phyloP scores from a whole-genome alignment of 2,329 filamentous ascomycete species.

The Fusarium annulatum region DNA sequence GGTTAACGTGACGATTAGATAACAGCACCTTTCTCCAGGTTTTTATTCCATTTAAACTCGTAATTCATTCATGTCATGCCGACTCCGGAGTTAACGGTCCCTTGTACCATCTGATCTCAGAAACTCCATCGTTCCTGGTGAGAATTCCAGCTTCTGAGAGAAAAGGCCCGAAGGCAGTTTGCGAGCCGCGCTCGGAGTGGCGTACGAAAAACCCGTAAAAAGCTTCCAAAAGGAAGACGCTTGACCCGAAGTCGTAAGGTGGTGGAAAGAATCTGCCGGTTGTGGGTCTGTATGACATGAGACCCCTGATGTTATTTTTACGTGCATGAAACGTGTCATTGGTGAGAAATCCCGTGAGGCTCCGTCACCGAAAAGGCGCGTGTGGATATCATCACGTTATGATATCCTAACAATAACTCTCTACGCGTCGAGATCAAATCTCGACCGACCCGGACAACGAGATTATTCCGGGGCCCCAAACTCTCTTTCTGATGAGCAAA shows the following conservation, averaged over 20 bases:
- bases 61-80: slow-evolving; percentile 13
- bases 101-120: background rate
- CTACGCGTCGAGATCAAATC: background rate
- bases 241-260: slow-evolving; percentile 17
- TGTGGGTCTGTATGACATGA: slow-evolving; percentile 13
- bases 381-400: slow-evolving; percentile 38
- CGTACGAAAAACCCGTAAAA: slow-evolving; percentile 12
- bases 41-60: slow-evolving; percentile 29
- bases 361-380: background rate
- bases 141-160: background rate
- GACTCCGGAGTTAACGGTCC: slow-evolving; percentile 1
- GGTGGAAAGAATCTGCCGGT: slow-evolving; percentile 30
- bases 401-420: slow-evolving; percentile 37
- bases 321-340: slow-evolving; percentile 33
- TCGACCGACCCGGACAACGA: slow-evolving; percentile 17
- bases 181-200: slow-evolving; percentile 27
- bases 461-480: slow-evolving; percentile 29
- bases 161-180: slow-evolving; percentile 31
- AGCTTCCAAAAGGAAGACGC: slow-evolving; percentile 12
- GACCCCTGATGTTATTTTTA: slow-evolving; percentile 21
- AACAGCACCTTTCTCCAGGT: slow-evolving; percentile 11
- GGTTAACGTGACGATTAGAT: slow-evolving; percentile 9
- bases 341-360: slow-evolving; percentile 3
- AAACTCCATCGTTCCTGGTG: background rate
- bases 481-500: background rate